phyloP scores from a whole-genome alignment of 441 rosid species.

The Croton setiger region DNA sequence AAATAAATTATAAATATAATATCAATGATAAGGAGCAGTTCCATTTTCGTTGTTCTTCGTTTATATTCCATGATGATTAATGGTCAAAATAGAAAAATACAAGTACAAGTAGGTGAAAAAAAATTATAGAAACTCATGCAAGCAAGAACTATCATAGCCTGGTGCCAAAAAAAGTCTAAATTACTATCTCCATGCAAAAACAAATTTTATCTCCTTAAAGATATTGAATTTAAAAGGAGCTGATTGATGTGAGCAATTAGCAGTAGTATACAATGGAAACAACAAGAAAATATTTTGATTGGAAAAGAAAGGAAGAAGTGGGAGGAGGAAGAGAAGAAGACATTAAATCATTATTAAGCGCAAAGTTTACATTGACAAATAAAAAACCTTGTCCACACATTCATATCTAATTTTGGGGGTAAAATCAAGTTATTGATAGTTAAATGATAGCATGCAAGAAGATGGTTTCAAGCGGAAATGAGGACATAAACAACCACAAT shows the following conservation, averaged over 20 bases:
- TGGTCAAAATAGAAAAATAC: background rate
- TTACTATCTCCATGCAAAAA: background rate
- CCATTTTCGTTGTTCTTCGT: background rate
- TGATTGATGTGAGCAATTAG: background rate
- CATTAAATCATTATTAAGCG: background rate
- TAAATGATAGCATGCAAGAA: no score
- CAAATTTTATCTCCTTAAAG: background rate
- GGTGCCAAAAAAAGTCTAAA: background rate
- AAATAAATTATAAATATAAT: no score
- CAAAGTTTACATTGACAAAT: background rate
- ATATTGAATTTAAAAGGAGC: background rate
- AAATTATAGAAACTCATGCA: background rate
- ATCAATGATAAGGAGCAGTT: no score
- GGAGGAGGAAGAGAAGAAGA: no score
- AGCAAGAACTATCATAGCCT: background rate
- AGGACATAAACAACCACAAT: background rate
- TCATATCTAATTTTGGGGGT: background rate
- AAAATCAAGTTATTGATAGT: background rate
- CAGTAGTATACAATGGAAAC: background rate
- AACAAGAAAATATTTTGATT: no score
- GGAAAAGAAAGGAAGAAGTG: no score
- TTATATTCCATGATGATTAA: background rate
- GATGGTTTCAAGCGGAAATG: background rate
- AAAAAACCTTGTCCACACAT: constrained; percentile 8
- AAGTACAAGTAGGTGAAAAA: background rate